Evolutionary conservation across 371 early-diverging fungal genomes (phyloP).

Genomic region (Circinella umbellata): DNA sequence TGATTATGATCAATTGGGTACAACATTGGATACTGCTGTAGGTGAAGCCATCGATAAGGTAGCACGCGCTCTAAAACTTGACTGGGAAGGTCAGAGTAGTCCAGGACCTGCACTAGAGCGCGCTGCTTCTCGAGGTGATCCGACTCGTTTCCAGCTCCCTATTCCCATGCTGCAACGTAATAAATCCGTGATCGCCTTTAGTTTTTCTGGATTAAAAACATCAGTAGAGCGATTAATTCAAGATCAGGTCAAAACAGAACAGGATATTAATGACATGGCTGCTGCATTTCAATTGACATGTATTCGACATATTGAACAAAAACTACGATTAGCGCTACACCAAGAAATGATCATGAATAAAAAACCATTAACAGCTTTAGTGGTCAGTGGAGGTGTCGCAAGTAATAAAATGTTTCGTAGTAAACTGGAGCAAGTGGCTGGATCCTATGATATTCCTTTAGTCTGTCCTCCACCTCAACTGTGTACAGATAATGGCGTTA

Average conservation of each 20-base stretch:
- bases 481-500: conserved; percentile 90
- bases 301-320: conserved; percentile 70
- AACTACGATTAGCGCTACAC: conserved; percentile 64
- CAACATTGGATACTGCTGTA: conserved; percentile 80
- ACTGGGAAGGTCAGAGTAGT: conserved; percentile 76
- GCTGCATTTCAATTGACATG: conserved; percentile 77
- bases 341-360: conserved; percentile 44
- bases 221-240: conserved; percentile 56
- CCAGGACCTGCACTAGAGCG: conserved; percentile 80
- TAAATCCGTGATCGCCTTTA: conserved; percentile 65
- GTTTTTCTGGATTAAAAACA: conserved; percentile 83
- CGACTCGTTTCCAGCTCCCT: conserved; percentile 60
- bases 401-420: conserved; percentile 64
- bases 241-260: conserved; percentile 32
- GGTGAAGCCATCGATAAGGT: conserved; percentile 88
- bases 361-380: conserved; percentile 61
- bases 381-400: conserved; percentile 87
- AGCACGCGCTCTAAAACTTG: conserved; percentile 66
- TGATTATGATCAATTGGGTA: conserved; percentile 67
- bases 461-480: conserved; percentile 78
- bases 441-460: conserved; percentile 52
- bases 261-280: conserved; percentile 70
- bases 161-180: conserved; percentile 69
- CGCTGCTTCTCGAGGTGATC: conserved; percentile 62
- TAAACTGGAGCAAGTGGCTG: conserved; percentile 52